phyloP scores from a whole-genome alignment of 768 basidiomycete species.

The Chiua virens region DNA sequence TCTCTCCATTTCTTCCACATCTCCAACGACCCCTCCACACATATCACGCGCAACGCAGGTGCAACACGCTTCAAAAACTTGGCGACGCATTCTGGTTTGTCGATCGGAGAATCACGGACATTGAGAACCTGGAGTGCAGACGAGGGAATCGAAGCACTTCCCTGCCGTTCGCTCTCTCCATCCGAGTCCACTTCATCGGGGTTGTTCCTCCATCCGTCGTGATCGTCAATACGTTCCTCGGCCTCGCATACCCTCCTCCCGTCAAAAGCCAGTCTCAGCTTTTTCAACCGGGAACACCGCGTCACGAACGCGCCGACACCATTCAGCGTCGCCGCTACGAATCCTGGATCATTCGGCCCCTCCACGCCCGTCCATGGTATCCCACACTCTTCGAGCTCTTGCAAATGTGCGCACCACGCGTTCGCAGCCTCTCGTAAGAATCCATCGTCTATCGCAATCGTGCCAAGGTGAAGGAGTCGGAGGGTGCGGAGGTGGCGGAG shows the following conservation, averaged over 20 bases:
- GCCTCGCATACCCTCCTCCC: constrained; percentile 8
- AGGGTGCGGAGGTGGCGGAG: constrained; percentile 21
- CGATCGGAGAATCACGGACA: constrained; percentile 28
- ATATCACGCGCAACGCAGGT: constrained; percentile 24
- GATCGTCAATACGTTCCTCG: not conserved
- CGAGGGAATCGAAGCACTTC: not conserved
- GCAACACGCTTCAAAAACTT: constrained; percentile 23
- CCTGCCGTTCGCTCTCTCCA: not conserved
- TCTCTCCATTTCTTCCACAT: constrained; percentile 31
- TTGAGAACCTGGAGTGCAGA: constrained; percentile 25
- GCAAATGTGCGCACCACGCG: constrained; percentile 27
- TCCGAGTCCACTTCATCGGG: not conserved
- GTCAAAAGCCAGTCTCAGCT: constrained; percentile 25
- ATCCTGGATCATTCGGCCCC: constrained; percentile 8
- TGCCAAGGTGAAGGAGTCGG: constrained; percentile 26
- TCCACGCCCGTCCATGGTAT: constrained; percentile 27
- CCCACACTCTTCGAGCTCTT: constrained; percentile 27
- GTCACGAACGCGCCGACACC: constrained; percentile 21
- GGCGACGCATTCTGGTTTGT: constrained; percentile 25
- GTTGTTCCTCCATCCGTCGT: not conserved
- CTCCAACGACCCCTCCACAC: constrained; percentile 27
- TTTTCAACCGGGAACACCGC: constrained; percentile 18
- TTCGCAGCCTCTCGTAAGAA: constrained; percentile 26
- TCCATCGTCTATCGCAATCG: constrained; percentile 26
- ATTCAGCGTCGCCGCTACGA: constrained; percentile 18